Conservation (phyloP, 805 yeast genomes). For the Schwanniomyces polymorphus region DNA sequence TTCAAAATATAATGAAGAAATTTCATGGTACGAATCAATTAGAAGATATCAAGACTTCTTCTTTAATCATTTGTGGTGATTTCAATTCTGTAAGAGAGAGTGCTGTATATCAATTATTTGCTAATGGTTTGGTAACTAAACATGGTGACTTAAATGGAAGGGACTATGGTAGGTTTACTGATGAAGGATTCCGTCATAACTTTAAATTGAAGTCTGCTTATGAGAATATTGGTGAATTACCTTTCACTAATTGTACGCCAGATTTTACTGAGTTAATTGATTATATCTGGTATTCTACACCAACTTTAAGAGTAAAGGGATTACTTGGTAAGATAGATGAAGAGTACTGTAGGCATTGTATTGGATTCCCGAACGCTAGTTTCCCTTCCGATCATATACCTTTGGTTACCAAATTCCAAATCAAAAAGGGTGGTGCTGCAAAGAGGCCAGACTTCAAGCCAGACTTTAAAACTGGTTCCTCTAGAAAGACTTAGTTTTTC, state of each 20-base stretch:
- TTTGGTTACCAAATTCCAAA: constrained; percentile 74
- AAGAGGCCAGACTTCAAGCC: constrained; percentile 44
- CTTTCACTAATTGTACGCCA: constrained; percentile 94
- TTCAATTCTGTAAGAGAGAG: constrained; percentile 84
- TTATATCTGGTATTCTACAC: constrained; percentile 91
- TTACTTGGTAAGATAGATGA: constrained; percentile 81
- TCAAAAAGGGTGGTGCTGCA: constrained; percentile 46
- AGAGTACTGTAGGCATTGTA: constrained; percentile 69
- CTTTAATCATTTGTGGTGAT: constrained; percentile 92
- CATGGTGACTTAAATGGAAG: constrained; percentile 84
- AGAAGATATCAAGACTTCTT: constrained; percentile 58
- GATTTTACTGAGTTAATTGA: constrained; percentile 91
- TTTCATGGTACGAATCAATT: constrained; percentile 43
- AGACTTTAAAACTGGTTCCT: constrained; percentile 41
- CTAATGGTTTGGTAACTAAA: constrained; percentile 74
- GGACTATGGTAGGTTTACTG: constrained; percentile 89
- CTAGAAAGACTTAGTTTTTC: constrained; percentile 35
- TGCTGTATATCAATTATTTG: constrained; percentile 89
- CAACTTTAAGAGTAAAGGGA: constrained; percentile 79
- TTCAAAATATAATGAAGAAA: constrained; percentile 63
- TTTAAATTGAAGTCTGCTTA: constrained; percentile 85
- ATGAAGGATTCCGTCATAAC: constrained; percentile 80
- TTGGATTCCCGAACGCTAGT: constrained; percentile 93
- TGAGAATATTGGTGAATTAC: constrained; percentile 80
- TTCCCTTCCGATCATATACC: constrained; percentile 95